These are phyloP conservation scores for Eragrostis nindensis DNA, from an alignment of 176 grass and related monocot genomes.

Conservation along the genomic window DNA sequence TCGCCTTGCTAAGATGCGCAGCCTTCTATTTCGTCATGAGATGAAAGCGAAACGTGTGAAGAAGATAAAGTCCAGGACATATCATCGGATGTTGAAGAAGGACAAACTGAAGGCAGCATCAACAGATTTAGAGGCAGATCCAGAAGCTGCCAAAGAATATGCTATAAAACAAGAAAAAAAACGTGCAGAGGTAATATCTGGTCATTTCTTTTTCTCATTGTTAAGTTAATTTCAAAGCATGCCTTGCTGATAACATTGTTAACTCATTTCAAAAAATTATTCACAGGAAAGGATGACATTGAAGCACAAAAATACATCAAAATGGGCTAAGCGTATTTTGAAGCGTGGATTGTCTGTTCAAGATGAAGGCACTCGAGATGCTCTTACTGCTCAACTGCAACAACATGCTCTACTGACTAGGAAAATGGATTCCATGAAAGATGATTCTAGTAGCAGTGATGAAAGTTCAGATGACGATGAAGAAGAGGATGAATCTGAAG, in stretches of 20 bases:
- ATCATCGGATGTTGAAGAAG: constrained; percentile 90
- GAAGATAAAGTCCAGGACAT: constrained; percentile 98
- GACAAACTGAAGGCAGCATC: constrained; percentile 66
- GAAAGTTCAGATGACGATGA: constrained; percentile 77
- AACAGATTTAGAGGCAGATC: constrained; percentile 70
- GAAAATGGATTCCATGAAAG: constrained; percentile 89
- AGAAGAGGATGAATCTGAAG: constrained; percentile 40
- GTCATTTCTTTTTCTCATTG: constrained; percentile 11
- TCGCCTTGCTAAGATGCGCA: constrained; percentile 95
- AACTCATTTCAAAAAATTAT: constrained; percentile 29
- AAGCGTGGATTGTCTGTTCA: constrained; percentile 80
- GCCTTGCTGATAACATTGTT: background rate
- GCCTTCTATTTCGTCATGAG: constrained; percentile 94
- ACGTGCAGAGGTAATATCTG: constrained; percentile 73
- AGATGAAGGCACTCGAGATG: constrained; percentile 90
- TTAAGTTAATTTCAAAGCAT: constrained; percentile 5
- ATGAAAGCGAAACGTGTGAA: constrained; percentile 92
- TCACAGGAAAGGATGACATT: constrained; percentile 86
- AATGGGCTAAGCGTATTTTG: constrained; percentile 86
- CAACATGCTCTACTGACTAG: constrained; percentile 77
- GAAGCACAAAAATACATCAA: constrained; percentile 90
- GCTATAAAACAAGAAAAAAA: constrained; percentile 86
- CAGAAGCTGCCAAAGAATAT: constrained; percentile 71
- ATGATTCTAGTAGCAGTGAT: constrained; percentile 70
- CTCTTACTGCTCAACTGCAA: constrained; percentile 80